Conservation (phyloP, 2,329 filamentous ascomycete species). For the Fusarium newnesense region DNA sequence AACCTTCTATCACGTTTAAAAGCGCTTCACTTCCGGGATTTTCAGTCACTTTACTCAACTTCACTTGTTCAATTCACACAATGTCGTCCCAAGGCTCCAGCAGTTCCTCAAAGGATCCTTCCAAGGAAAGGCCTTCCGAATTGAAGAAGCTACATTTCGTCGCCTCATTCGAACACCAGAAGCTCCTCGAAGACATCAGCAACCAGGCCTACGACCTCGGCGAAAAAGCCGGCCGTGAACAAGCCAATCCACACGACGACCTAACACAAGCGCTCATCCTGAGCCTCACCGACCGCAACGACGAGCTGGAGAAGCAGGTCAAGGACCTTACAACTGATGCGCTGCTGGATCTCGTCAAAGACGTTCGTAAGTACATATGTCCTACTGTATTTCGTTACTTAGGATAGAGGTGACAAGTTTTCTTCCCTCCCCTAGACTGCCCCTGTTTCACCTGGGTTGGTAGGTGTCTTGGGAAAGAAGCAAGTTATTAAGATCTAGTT, state of each 20-base stretch:
- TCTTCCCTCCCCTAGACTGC: too few species aligned
- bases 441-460: too few species aligned
- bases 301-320: neutral
- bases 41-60: neutral
- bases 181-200: neutral
- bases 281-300: neutral
- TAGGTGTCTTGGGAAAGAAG: too few species aligned
- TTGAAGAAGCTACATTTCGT: neutral
- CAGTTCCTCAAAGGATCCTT: neutral
- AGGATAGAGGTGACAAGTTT: too few species aligned
- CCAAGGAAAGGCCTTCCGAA: accelerated
- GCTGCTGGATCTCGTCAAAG: neutral
- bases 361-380: accelerated
- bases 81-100: neutral
- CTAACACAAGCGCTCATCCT: neutral
- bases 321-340: accelerated
- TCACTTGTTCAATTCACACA: neutral
- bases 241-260: neutral
- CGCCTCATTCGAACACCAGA: neutral
- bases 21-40: too few species aligned
- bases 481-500: too few species aligned
- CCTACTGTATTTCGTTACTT: too few species aligned
- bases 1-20: too few species aligned
- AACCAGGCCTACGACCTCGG: neutral
- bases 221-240: neutral